phyloP scores from a whole-genome alignment of 2,329 filamentous ascomycete genomes.

The Boeremia exigua region DNA sequence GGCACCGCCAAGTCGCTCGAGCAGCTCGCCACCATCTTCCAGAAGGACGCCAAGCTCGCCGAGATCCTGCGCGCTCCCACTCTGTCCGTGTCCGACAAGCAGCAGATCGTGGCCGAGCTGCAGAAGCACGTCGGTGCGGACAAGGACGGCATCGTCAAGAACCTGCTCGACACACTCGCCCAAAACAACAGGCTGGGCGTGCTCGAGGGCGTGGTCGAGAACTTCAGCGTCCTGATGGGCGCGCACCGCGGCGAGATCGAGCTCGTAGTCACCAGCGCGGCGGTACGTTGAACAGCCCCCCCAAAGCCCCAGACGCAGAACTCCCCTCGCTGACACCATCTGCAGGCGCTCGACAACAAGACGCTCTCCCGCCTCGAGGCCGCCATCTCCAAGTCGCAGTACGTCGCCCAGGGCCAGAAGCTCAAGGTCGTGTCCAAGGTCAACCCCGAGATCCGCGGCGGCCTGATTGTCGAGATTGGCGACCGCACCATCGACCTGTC shows the following conservation, averaged over 20 bases:
- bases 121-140: constrained; percentile 75
- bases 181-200: constrained; percentile 94
- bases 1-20: constrained; percentile 80
- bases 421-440: constrained; percentile 96
- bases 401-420: constrained; percentile 91
- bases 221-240: constrained; percentile 87
- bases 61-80: constrained; percentile 80
- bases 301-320: neutral
- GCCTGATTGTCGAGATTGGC: constrained; percentile 93
- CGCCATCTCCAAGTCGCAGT: constrained; percentile 87
- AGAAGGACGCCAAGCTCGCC: constrained; percentile 82
- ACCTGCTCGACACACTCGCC: constrained; percentile 88
- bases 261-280: constrained; percentile 86
- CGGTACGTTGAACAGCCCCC: constrained; percentile 63
- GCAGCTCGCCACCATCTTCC: constrained; percentile 72
- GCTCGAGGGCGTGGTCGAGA: constrained; percentile 80
- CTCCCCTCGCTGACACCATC: constrained; percentile 18
- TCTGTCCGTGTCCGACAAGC: constrained; percentile 80
- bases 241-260: constrained; percentile 93
- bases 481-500: constrained; percentile 98
- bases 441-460: constrained; percentile 92
- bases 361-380: constrained; percentile 84
- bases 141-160: constrained; percentile 84
- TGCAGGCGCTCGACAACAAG: constrained; percentile 82
- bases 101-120: constrained; percentile 83